Percentiles rank a stretch among this genome's conserved stretches.
These are phyloP conservation scores for Microcyclospora pomicola DNA, from an alignment of 2,329 filamentous ascomycete species.

Conservation along the genomic window DNA sequence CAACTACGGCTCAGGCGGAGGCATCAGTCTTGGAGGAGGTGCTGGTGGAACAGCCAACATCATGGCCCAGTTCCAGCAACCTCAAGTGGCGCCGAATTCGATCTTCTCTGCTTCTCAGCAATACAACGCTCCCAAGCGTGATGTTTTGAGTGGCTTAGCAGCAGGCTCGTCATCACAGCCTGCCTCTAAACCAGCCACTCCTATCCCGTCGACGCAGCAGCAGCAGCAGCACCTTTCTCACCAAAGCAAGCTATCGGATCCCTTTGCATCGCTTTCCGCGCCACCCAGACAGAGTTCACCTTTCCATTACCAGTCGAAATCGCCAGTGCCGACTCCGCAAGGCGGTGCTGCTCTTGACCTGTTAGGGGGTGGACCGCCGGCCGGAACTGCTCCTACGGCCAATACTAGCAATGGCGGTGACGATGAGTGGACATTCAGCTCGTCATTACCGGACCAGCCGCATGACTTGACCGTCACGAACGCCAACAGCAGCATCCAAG, in stretches of 20 bases:
- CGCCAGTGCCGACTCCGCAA: conserved; percentile 15
- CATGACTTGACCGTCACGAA: conserved; percentile 56
- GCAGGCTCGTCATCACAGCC: conserved; percentile 16
- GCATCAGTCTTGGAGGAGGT: conserved; percentile 57
- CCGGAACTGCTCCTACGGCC: background rate
- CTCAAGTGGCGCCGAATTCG: conserved; percentile 14
- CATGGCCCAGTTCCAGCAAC: conserved; percentile 23
- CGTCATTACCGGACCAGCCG: conserved; percentile 56
- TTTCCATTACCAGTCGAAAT: conserved; percentile 31
- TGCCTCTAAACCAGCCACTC: conserved; percentile 36
- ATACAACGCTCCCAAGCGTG: conserved; percentile 18
- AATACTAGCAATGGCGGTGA: conserved; percentile 32
- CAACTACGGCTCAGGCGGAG: conserved; percentile 59
- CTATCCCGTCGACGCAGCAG: conserved; percentile 23
- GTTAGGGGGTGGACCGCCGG: conserved; percentile 5
- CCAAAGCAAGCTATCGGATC: conserved; percentile 35
- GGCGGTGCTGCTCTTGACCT: conserved; percentile 13
- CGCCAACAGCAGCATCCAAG: conserved; percentile 44
- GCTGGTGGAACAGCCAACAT: conserved; percentile 15
- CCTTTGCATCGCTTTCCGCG: conserved; percentile 46
- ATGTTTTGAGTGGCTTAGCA: background rate
- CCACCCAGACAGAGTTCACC: conserved; percentile 38
- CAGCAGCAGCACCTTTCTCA: conserved; percentile 12
- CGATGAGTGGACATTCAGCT: conserved; percentile 90
- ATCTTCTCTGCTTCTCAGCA: conserved; percentile 14